These are phyloP conservation scores for Cercospora sp. DNA, from an alignment of 2,329 filamentous ascomycete species.

Conservation along the genomic window DNA sequence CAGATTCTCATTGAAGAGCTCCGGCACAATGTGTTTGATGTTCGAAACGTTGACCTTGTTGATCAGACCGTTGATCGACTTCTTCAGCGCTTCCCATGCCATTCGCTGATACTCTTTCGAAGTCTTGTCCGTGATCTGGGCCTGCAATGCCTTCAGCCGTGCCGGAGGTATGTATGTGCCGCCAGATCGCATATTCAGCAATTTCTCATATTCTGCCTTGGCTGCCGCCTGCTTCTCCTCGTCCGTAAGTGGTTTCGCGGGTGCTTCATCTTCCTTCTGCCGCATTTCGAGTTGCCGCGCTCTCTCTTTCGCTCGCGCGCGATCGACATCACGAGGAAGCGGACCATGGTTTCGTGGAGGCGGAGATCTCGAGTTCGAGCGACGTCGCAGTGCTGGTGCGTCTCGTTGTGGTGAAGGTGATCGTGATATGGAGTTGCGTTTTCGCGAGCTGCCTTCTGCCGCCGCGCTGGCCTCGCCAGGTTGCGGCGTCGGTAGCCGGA, in stretches of 20 bases:
- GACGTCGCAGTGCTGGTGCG: slow-evolving; percentile 34
- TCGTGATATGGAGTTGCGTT: slow-evolving; percentile 36
- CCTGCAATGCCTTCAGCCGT: slow-evolving; percentile 83
- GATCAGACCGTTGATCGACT: slow-evolving; percentile 96
- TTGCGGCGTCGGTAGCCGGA: slow-evolving; percentile 34
- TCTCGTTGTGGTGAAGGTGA: slow-evolving; percentile 40
- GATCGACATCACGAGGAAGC: slow-evolving; percentile 52
- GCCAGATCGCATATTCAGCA: slow-evolving; percentile 88
- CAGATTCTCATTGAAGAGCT: slow-evolving; percentile 92
- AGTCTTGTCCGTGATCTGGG: slow-evolving; percentile 93
- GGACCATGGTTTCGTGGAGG: slow-evolving; percentile 38
- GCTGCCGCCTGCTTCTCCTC: slow-evolving; percentile 85
- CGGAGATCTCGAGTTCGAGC: slow-evolving; percentile 37
- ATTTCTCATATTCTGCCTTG: slow-evolving; percentile 90
- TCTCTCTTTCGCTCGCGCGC: slow-evolving; percentile 53
- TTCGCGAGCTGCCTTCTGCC: slow-evolving; percentile 32
- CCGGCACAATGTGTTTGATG: slow-evolving; percentile 95
- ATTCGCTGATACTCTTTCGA: slow-evolving; percentile 98
- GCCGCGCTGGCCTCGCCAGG: slow-evolving; percentile 22
- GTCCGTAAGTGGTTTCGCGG: slow-evolving; percentile 60
- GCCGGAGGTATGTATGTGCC: slow-evolving; percentile 96
- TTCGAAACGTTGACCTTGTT: slow-evolving; percentile 99
- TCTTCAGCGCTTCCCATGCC: slow-evolving; percentile 98
- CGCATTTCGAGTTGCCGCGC: slow-evolving; percentile 52
- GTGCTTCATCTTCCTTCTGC: slow-evolving; percentile 45